phyloP scores from a whole-genome alignment of 306 rosid genomes.

The Aeschynomene evenia region DNA sequence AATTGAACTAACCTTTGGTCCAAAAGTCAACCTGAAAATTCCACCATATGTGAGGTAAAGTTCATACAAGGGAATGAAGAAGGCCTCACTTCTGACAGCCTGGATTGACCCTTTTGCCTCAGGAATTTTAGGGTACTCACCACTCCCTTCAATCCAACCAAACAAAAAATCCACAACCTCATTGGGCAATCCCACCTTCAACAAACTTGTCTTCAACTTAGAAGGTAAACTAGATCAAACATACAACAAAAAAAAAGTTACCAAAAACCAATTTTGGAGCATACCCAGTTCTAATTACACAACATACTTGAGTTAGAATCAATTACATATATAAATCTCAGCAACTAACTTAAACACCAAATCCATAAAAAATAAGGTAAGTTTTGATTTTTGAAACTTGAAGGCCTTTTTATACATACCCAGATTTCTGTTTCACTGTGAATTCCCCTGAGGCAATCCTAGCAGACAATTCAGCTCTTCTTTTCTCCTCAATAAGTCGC shows the following conservation, averaged over 20 bases:
- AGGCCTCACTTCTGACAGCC: conserved; percentile 78
- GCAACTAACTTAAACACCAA: conserved; percentile 2
- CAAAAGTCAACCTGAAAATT: conserved; percentile 81
- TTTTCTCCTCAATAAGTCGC: conserved; percentile 45
- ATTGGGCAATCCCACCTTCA: conserved; percentile 67
- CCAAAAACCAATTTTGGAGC: background rate
- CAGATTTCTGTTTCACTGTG: conserved; percentile 56
- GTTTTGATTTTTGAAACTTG: conserved; percentile 19
- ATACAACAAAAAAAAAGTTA: conserved; percentile 20
- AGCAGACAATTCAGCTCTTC: conserved; percentile 64
- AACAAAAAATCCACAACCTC: conserved; percentile 57
- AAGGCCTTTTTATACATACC: conserved; percentile 43
- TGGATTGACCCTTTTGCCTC: conserved; percentile 77
- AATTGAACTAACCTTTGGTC: conserved; percentile 82
- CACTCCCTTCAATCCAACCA: conserved; percentile 43
- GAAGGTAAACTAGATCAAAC: conserved; percentile 58
- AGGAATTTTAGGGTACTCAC: conserved; percentile 57
- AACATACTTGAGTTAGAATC: background rate
- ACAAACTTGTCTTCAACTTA: conserved; percentile 54
- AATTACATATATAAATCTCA: background rate
- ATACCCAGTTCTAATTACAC: conserved; percentile 22
- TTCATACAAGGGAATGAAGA: conserved; percentile 85
- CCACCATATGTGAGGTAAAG: conserved; percentile 93
- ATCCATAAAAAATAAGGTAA: background rate
- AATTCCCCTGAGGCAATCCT: conserved; percentile 83